Conservation (phyloP, 805 yeast genomes). For the Candida boleticola region DNA sequence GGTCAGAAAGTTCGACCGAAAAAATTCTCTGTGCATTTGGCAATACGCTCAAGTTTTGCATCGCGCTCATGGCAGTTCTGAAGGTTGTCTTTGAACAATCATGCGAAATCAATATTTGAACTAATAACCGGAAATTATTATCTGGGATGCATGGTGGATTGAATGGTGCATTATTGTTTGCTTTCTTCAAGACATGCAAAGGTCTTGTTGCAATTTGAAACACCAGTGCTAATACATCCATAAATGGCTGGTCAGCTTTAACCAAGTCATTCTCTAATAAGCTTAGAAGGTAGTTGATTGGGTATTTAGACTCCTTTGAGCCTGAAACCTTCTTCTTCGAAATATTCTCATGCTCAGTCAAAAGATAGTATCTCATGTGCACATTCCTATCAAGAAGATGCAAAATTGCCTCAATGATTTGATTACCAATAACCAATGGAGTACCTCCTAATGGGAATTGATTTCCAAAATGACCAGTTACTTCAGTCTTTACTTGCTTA, state of each 20-base stretch:
- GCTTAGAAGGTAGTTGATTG: slow-evolving; percentile 66
- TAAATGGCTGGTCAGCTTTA: slow-evolving; percentile 66
- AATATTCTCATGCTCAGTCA: slow-evolving; percentile 66
- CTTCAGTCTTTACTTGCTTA: slow-evolving; percentile 10
- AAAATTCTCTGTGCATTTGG: slow-evolving; percentile 62
- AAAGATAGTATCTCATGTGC: slow-evolving; percentile 68
- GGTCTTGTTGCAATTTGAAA: slow-evolving; percentile 78
- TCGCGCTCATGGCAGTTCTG: slow-evolving; percentile 76
- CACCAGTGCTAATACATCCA: slow-evolving; percentile 75
- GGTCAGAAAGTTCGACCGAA: slow-evolving; percentile 61
- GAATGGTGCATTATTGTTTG: slow-evolving; percentile 19
- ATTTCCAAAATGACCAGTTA: slow-evolving; percentile 8
- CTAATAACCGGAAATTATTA: slow-evolving; percentile 57
- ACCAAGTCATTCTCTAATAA: slow-evolving; percentile 64
- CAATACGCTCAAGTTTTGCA: slow-evolving; percentile 69
- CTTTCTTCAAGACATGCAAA: slow-evolving; percentile 50
- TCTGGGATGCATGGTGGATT: slow-evolving; percentile 65
- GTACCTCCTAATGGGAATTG: slow-evolving; percentile 60
- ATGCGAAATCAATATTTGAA: slow-evolving; percentile 68
- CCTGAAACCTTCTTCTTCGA: slow-evolving; percentile 22
- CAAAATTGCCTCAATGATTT: slow-evolving; percentile 72
- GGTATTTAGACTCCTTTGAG: slow-evolving; percentile 53
- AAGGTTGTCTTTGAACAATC: slow-evolving; percentile 85
- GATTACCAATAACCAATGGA: slow-evolving; percentile 71
- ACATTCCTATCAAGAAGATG: slow-evolving; percentile 64